Percentiles rank a stretch among this genome's conserved stretches.
Conservation (phyloP, 495 filamentous ascomycete genomes). For the Aspergillus leporis region DNA sequence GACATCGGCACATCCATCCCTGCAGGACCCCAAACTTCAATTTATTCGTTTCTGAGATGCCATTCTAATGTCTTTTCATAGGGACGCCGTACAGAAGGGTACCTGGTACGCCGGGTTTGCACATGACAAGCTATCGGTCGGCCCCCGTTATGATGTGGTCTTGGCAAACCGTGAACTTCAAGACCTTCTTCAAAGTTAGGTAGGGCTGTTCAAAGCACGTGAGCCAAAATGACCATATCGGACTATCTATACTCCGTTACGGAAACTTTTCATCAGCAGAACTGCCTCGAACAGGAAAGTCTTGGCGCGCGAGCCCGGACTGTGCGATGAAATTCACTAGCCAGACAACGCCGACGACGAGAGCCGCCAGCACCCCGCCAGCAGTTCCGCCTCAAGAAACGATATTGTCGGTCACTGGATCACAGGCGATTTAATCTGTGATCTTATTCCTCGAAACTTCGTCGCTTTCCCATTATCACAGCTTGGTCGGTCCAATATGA, state of each 20-base stretch:
- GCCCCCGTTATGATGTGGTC: conserved; percentile 7
- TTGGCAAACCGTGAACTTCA: no score
- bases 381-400: conserved; percentile 28
- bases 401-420: conserved; percentile 22
- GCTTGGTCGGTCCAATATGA: conserved; percentile 59
- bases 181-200: no score
- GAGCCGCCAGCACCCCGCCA: conserved; percentile 45
- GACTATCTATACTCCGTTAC: conserved; percentile 28
- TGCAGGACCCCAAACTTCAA: not conserved
- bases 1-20: not conserved
- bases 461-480: conserved; percentile 18
- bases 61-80: not conserved
- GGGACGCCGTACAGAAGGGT: not conserved
- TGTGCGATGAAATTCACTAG: conserved; percentile 54
- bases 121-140: not conserved
- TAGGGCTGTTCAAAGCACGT: conserved; percentile 34
- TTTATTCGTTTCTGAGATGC: not conserved
- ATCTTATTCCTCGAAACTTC: conserved; percentile 12
- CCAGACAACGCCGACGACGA: conserved; percentile 39
- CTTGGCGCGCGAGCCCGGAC: conserved; percentile 43
- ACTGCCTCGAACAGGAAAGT: conserved; percentile 30
- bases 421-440: conserved; percentile 19
- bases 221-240: conserved; percentile 27
- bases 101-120: not conserved
- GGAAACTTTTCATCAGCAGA: conserved; percentile 10